These are phyloP conservation scores for Sinapis alba DNA, from an alignment of 441 rosid genomes.

Conservation along the genomic window DNA sequence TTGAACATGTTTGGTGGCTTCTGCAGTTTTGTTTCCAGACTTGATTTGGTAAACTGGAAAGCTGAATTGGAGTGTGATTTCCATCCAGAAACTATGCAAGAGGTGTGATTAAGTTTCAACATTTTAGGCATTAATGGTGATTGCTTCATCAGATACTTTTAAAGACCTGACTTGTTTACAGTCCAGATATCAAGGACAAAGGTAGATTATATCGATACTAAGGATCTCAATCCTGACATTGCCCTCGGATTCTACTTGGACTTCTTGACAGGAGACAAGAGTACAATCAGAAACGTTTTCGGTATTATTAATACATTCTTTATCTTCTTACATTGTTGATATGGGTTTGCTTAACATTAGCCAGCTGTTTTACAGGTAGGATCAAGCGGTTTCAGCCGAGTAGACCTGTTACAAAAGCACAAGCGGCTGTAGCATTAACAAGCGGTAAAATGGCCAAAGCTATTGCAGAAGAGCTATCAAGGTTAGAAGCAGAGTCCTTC, in stretches of 20 bases:
- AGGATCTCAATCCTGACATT: constrained; percentile 56
- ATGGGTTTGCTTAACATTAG: constrained; percentile 23
- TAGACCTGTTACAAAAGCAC: constrained; percentile 85
- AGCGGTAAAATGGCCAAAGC: constrained; percentile 79
- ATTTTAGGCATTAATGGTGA: neutral
- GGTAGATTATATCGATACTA: constrained; percentile 83
- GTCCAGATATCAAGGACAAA: constrained; percentile 95
- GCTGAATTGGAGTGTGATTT: constrained; percentile 73
- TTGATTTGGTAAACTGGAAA: constrained; percentile 84
- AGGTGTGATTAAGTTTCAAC: constrained; percentile 57
- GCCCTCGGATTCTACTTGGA: constrained; percentile 75
- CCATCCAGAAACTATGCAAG: constrained; percentile 48
- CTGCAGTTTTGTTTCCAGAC: constrained; percentile 72
- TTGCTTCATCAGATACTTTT: neutral
- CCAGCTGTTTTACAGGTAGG: constrained; percentile 51
- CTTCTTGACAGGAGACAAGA: constrained; percentile 66
- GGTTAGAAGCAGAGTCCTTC: constrained; percentile 64
- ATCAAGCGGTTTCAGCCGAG: constrained; percentile 81
- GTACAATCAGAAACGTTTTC: constrained; percentile 83
- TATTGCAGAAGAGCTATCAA: constrained; percentile 56
- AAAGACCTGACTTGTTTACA: constrained; percentile 56
- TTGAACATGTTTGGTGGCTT: constrained; percentile 23
- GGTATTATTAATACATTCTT: constrained; percentile 48
- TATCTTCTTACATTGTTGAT: neutral
- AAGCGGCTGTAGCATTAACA: constrained; percentile 57